These are phyloP conservation scores for Ustilaginoidea virens DNA, from an alignment of 2,329 filamentous ascomycete species.

Conservation along the genomic window DNA sequence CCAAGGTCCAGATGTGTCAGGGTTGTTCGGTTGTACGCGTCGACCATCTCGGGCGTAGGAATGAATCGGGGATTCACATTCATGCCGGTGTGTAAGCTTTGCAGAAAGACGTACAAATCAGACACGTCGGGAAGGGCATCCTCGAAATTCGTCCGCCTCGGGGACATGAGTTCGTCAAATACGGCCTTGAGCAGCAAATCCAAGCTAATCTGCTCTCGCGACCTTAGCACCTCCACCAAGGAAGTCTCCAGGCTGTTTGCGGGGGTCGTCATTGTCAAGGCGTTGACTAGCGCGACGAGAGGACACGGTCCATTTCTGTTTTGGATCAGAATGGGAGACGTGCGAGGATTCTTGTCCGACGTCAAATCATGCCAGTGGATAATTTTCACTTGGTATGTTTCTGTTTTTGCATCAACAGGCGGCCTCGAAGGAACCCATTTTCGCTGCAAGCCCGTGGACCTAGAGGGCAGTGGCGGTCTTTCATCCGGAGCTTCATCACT, in stretches of 20 bases:
- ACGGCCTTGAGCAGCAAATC: conserved; percentile 76
- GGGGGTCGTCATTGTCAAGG: conserved; percentile 69
- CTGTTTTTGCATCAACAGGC: conserved; percentile 33
- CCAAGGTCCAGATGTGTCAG: conserved; percentile 36
- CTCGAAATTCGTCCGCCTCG: conserved; percentile 45
- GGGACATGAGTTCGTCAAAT: conserved; percentile 84
- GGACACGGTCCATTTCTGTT: conserved; percentile 93
- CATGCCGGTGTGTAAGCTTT: conserved; percentile 88
- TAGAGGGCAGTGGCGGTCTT: conserved; percentile 24
- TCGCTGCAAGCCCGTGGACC: conserved; percentile 14
- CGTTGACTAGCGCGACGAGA: conserved; percentile 83
- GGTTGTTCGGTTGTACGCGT: conserved; percentile 33
- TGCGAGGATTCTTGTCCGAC: conserved; percentile 44
- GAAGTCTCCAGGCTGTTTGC: conserved; percentile 46
- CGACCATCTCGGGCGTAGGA: conserved; percentile 32
- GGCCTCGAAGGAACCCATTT: conserved; percentile 24
- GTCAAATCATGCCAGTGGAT: conserved; percentile 66
- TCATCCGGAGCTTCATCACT: conserved; percentile 7
- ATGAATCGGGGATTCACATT: conserved; percentile 92
- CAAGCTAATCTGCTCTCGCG: conserved; percentile 76
- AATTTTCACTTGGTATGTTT: conserved; percentile 89
- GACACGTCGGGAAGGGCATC: conserved; percentile 67
- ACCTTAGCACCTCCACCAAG: conserved; percentile 60
- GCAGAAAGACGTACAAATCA: conserved; percentile 75
- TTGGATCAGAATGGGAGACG: conserved; percentile 80